These are phyloP conservation scores for Achaetomiella virescens DNA, from an alignment of 495 filamentous ascomycete genomes.

Conservation along the genomic window DNA sequence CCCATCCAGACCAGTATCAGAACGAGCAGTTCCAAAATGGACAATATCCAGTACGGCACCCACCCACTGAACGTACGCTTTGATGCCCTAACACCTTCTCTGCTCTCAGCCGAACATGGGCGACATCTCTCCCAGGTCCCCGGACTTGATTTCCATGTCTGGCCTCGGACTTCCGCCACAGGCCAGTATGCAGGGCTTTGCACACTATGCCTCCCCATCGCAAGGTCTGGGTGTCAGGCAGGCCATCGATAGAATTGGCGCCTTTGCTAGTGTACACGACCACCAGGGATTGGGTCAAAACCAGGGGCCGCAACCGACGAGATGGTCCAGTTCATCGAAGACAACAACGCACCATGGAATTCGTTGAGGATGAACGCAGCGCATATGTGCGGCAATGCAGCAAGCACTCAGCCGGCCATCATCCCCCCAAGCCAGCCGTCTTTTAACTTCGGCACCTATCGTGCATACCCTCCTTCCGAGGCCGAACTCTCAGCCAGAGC, in stretches of 20 bases:
- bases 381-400: not conserved
- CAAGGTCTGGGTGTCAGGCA: not conserved
- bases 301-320: not conserved
- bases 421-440: not conserved
- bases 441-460: constrained; percentile 10
- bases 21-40: not conserved
- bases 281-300: not conserved
- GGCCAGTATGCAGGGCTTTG: not conserved
- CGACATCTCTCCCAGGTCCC: constrained; percentile 8
- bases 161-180: not conserved
- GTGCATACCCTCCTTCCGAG: constrained; percentile 47
- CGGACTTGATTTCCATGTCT: constrained; percentile 10
- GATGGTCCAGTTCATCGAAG: constrained; percentile 7
- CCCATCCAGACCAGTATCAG: constrained; percentile 4
- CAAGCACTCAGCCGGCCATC: not conserved
- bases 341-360: constrained; percentile 1
- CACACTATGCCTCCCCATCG: not conserved
- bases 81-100: not conserved
- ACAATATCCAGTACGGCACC: constrained; percentile 8
- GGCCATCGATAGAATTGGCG: not conserved
- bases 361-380: not conserved
- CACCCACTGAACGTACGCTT: not conserved
- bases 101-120: not conserved
- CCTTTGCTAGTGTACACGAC: not conserved
- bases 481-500: constrained; percentile 47